Evolutionary conservation across 2,329 filamentous ascomycete species (phyloP), one percentile per base, ranked within the genome.

Genomic region (Helotiales sp.): DNA sequence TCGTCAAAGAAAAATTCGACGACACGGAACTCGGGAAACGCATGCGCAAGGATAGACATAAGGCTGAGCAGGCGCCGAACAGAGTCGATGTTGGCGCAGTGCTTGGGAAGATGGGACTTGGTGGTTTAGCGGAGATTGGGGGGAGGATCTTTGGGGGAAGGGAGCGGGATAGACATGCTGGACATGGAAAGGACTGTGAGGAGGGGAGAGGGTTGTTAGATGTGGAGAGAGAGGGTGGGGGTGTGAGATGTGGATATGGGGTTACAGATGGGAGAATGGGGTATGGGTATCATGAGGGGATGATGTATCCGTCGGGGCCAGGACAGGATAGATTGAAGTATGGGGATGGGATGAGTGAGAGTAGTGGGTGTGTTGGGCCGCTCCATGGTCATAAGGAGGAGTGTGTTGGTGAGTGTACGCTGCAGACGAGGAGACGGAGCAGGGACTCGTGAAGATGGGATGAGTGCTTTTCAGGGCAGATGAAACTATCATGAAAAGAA

Each of bases 281-380:
- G 11, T 63, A 63, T 55, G 61, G 65, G 17, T 64, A 67, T 61
- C 30, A 63, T 60, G 61, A 64, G 43, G 62, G 59, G 17, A 52
- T 61, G 24, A 8, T 64, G 17, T 61, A 59, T n/a, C 40, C 49
- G 50, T 49, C 37, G 54, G 6, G 34, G 34, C 22, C 61, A 32
- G 60, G 37, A 11, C 15, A 43, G 43, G 40, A 55, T 61, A 63
- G 30, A 32, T 22, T 52, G 37, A 55, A 49, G 37, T 47, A 61
- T 65, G 55, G 59, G 45, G 69, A 66, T 57, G 65, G 61, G 6
- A 59, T 17, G 34, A 69, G 66, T 43, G 67, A 67, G 34, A 66
- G 61, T 61, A 64, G 37, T 65, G 52, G 20, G 54, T 70, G 70
- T 58, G 62, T 55, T 13, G 67, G 67, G 20, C 28, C 59, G 22